These are phyloP conservation scores for Funneliformis mosseae DNA, from an alignment of 192 early-diverging fungal species.

Conservation along the genomic window DNA sequence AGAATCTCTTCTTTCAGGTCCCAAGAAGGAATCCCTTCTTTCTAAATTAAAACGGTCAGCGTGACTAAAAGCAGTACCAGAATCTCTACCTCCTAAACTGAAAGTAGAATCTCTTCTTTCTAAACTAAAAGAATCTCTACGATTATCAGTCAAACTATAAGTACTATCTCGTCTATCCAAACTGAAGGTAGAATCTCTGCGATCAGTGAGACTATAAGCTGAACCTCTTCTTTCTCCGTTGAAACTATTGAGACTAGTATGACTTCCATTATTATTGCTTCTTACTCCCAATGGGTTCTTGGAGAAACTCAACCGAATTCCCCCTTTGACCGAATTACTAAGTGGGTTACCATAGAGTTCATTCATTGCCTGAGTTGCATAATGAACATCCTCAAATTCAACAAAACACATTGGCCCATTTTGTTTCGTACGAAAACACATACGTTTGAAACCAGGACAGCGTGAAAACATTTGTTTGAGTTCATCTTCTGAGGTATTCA, in stretches of 20 bases:
- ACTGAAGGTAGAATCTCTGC: slow-evolving; percentile 29
- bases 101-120: slow-evolving; percentile 33
- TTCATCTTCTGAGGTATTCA: slow-evolving; percentile 88
- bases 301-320: slow-evolving; percentile 93
- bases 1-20: slow-evolving; percentile 27
- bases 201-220: slow-evolving; percentile 22
- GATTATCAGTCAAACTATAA: slow-evolving; percentile 12
- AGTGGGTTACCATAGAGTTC: slow-evolving; percentile 86
- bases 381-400: slow-evolving; percentile 95
- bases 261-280: slow-evolving; percentile 45
- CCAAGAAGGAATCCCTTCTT: slow-evolving; percentile 21
- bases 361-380: slow-evolving; percentile 85
- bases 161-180: slow-evolving; percentile 29
- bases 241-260: slow-evolving; percentile 11
- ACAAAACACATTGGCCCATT: slow-evolving; percentile 99
- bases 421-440: slow-evolving; percentile 84
- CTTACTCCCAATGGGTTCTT: slow-evolving; percentile 97
- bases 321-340: slow-evolving; percentile 85
- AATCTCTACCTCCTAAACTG: slow-evolving; percentile 13
- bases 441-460: slow-evolving; percentile 87
- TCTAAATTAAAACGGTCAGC: slow-evolving; percentile 24
- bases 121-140: slow-evolving; percentile 31
- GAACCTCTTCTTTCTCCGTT: slow-evolving; percentile 28
- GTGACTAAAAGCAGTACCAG: neutral
- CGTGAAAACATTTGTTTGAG: slow-evolving; percentile 76